Evolutionary conservation across 257 asterid species (phyloP).

Genomic region (Solanum phureja): DNA sequence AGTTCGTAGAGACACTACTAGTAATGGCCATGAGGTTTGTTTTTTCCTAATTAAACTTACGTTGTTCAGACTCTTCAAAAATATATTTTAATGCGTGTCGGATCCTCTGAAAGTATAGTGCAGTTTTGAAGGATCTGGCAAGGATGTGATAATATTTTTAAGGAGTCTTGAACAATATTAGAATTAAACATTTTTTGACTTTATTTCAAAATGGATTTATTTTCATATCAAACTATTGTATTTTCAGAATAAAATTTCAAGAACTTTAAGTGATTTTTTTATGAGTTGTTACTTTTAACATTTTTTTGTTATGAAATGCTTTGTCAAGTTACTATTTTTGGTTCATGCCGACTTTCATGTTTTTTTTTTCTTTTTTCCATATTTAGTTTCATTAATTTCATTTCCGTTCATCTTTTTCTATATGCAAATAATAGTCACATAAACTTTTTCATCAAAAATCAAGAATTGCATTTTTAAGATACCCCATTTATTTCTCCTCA

Average conservation of each 20-base stretch:
- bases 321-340: slow-evolving; percentile 7
- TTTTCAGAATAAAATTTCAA: neutral
- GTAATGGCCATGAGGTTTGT: slow-evolving; percentile 78
- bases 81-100: too few species aligned
- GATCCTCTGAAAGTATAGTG: too few species aligned
- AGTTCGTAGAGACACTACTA: slow-evolving; percentile 52
- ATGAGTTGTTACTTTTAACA: neutral
- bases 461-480: neutral
- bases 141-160: neutral
- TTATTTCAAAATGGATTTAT: too few species aligned
- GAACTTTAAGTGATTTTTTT: neutral
- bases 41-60: neutral
- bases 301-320: neutral
- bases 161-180: neutral
- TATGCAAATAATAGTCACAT: neutral
- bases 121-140: neutral
- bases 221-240: neutral
- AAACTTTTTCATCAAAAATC: neutral
- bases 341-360: slow-evolving; percentile 7
- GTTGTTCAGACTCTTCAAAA: neutral
- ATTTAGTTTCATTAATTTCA: slow-evolving; percentile 1
- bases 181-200: neutral
- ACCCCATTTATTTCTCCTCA: neutral
- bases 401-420: neutral
- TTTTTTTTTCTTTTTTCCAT: neutral